Base-by-base conservation (phyloP, 163 green algal genomes). In the Botryococcus braunii region DNA sequence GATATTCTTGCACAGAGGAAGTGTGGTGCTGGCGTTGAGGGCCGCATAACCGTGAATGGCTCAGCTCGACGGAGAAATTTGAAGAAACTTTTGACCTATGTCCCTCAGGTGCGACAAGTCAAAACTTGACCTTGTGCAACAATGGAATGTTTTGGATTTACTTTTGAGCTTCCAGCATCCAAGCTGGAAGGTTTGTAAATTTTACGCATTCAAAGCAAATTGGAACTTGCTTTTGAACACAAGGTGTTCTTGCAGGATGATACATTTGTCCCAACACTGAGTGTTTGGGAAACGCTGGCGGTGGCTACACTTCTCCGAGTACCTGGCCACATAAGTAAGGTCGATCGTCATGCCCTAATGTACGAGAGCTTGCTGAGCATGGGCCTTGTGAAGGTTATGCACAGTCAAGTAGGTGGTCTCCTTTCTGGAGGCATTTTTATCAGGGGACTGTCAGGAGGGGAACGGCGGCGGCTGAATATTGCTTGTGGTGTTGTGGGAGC, bases 381-480 rank as follows among this genome's bases (percentile, higher is more conserved):
- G n/a, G n/a, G n/a, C n/a, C n/a, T n/a, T n/a, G n/a, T n/a, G n/a
- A n/a, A n/a, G n/a, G 56, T 63, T 35, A 63, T 47, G 56, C 27
- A 63, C 29, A 63, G 56, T 27, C 56, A 63, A 35, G 77, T 86
- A 31, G 79, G 79, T 13, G 79, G 79, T 4, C 36, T 76, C 36
- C 62, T 86, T 64, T 74, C 79, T 7, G 79, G 79, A 0, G 79
- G 79, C 5, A 29, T 86, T 34, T 49, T 66, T 43, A 60, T 86
- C 37, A 52, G 74, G 4, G 79, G 79, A 2, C 58, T 86, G 7
- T 74, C 52, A 23, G 74, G 79, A 8, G 79, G 79, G 2, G 76
- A 85, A 60, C 65, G 72, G 46, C 74, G 65, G 65, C 55, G 74
- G 11, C 71, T 84, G 31, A 80, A 56, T 65, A 77, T 84, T 23